Percentiles rank a stretch among this genome's conserved stretches.
These are phyloP conservation scores for Ascoidea asiatica DNA, from an alignment of 805 yeast genomes.

Conservation along the genomic window DNA sequence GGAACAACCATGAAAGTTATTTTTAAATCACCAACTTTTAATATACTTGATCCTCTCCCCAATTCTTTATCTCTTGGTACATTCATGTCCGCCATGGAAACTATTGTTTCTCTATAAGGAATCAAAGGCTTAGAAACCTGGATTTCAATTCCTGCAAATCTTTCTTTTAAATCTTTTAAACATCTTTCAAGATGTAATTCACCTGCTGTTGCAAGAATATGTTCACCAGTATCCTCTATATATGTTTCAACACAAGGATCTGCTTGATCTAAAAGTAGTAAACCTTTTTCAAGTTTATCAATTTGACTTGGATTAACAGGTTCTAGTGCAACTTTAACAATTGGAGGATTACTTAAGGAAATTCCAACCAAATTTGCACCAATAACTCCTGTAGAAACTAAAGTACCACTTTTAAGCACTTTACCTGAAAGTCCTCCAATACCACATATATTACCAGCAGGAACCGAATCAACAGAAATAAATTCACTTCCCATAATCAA, in stretches of 20 bases:
- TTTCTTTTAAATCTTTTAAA: conserved; percentile 73
- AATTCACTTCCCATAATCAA: conserved; percentile 89
- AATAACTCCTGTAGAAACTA: conserved; percentile 39
- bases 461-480: conserved; percentile 63
- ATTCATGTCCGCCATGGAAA: conserved; percentile 35
- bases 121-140: conserved; percentile 84
- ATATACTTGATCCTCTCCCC: conserved; percentile 33
- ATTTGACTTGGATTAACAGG: conserved; percentile 79
- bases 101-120: conserved; percentile 82
- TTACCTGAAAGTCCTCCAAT: conserved; percentile 81
- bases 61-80: conserved; percentile 29
- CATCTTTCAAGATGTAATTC: conserved; percentile 94
- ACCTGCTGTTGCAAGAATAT: conserved; percentile 90
- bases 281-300: conserved; percentile 62
- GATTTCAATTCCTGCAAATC: conserved; percentile 87
- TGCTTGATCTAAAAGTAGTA: conserved; percentile 66
- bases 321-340: conserved; percentile 90
- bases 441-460: conserved; percentile 93
- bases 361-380: conserved; percentile 74
- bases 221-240: conserved; percentile 84
- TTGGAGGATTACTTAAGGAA: conserved; percentile 59
- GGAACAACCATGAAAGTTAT: conserved; percentile 35
- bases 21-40: conserved; percentile 35
- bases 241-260: conserved; percentile 91
- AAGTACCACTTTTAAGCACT: conserved; percentile 77